Conservation (phyloP, 805 yeast species). For the Candida methanosorbosa region DNA sequence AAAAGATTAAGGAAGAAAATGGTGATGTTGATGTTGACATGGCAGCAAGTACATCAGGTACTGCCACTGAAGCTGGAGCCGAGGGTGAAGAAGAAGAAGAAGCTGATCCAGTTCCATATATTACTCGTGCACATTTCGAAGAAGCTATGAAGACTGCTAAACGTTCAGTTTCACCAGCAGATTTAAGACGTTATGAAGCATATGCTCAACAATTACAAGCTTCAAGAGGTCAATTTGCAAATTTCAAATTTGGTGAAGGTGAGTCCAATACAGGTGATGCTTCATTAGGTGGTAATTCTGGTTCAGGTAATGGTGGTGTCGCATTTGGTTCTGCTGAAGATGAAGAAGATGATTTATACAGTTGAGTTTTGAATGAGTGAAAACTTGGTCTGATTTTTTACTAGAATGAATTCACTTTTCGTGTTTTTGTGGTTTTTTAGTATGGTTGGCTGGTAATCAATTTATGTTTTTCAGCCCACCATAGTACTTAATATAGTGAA, state of each 20-base stretch:
- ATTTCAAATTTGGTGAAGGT: conserved; percentile 57
- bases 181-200: conserved; percentile 96
- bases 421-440: too few species aligned
- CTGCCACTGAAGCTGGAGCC: conserved; percentile 13
- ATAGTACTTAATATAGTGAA: too few species aligned
- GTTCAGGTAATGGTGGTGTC: conserved; percentile 25
- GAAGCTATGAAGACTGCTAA: conserved; percentile 99
- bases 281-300: conserved; percentile 17
- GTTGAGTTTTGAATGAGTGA: conserved; percentile 9
- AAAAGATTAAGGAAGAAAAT: conserved; percentile 22
- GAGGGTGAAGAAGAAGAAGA: conserved; percentile 53
- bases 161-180: conserved; percentile 95
- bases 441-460: too few species aligned
- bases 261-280: neutral
- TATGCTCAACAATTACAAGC: conserved; percentile 95
- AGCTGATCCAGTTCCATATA: conserved; percentile 93
- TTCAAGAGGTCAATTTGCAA: conserved; percentile 89
- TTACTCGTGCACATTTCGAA: conserved; percentile 89
- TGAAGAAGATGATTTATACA: conserved; percentile 37
- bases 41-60: conserved; percentile 3
- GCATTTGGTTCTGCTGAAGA: conserved; percentile 43
- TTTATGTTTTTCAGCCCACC: too few species aligned
- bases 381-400: too few species aligned
- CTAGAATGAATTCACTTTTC: too few species aligned
- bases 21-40: conserved; percentile 25